Base-by-base conservation (phyloP, 1,284 basidiomycete species). In the Ustilago esculenta region DNA sequence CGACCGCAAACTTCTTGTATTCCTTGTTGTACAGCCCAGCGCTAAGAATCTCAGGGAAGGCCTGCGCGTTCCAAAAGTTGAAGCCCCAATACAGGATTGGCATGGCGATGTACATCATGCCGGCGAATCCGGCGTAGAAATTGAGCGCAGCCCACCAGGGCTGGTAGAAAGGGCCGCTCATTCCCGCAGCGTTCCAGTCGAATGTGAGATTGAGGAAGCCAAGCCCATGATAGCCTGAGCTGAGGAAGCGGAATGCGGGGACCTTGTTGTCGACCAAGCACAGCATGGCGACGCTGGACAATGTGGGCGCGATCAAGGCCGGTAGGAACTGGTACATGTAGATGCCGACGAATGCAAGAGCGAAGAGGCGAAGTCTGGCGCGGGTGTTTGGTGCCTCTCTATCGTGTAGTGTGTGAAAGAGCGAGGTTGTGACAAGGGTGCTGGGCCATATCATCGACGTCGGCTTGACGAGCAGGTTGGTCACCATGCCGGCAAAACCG, bases 351-450 rank as follows among this genome's bases (percentile, higher is more conserved):
- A 85, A 85, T 29, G 84, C 75, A 15, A 84, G 30, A n/a, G 82
- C 67, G 59, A 86, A 86, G 40, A 86, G 73, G 5, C 81, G 77
- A 21, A 85, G 72, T n/a, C 85, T 68, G 14, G 80, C 74, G 0
- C 76, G 49, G 4, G 82, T 85, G 34, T 84, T 69, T 4, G 61
- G 46, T 9, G 76, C 61, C n/a, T 74, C 57, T 27, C 76, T 72
- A 40, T 82, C 82, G 67, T 86, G 85, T n/a, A 86, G 78, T 0
- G 85, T 85, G 23, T 85, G 84, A 65, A 85, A 86, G 17, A 86
- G 82, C 42, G 84, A 84, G 4, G 84, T 83, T 3, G 81, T 83
- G 24, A 86, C 85, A 4, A 86, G 81, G 3, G 83, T 82, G 15
- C 82, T 81, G 0, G 85, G 85, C 82, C 84, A 86, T n/a, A 82